These are phyloP conservation scores for Penicillium italicum DNA, from an alignment of 2,329 filamentous ascomycete genomes.

Conservation along the genomic window DNA sequence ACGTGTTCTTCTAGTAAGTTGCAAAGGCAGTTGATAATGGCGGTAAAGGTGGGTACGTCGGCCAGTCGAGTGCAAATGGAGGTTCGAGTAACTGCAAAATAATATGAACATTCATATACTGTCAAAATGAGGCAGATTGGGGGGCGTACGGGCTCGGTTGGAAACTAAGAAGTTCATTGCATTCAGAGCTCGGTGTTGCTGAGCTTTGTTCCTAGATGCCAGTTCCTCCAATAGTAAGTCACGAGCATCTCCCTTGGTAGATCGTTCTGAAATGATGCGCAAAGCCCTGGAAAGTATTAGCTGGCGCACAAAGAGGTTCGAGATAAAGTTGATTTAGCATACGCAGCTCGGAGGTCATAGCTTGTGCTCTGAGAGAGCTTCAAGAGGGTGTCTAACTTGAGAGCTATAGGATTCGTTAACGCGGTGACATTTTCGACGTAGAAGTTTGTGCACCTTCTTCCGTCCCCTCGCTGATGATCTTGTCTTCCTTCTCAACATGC, in stretches of 20 bases:
- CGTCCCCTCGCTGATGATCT: conserved; percentile 71
- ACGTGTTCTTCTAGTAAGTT: conserved; percentile 40
- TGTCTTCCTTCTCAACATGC: conserved; percentile 61
- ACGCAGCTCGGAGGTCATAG: conserved; percentile 67
- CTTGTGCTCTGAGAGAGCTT: conserved; percentile 68
- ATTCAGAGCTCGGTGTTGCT: conserved; percentile 41
- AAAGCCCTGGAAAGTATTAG: conserved; percentile 53
- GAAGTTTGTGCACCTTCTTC: conserved; percentile 54
- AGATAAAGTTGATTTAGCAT: conserved; percentile 45
- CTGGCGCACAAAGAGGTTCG: conserved; percentile 36
- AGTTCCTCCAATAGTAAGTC: conserved; percentile 43
- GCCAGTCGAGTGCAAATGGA: conserved; percentile 33
- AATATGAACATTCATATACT: neutral
- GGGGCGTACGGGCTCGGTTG: conserved; percentile 37
- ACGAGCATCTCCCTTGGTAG: conserved; percentile 40
- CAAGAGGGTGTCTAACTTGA: conserved; percentile 63
- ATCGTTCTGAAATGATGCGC: conserved; percentile 47
- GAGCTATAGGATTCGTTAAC: conserved; percentile 40
- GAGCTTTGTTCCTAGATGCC: conserved; percentile 36
- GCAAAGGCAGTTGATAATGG: conserved; percentile 42
- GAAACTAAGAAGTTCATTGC: conserved; percentile 44
- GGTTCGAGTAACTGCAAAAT: conserved; percentile 34
- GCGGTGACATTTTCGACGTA: neutral
- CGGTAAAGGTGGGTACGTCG: conserved; percentile 37
- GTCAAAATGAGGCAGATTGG: neutral